phyloP scores from a whole-genome alignment of 164 flowering plant species.

The Malania oleifera region DNA sequence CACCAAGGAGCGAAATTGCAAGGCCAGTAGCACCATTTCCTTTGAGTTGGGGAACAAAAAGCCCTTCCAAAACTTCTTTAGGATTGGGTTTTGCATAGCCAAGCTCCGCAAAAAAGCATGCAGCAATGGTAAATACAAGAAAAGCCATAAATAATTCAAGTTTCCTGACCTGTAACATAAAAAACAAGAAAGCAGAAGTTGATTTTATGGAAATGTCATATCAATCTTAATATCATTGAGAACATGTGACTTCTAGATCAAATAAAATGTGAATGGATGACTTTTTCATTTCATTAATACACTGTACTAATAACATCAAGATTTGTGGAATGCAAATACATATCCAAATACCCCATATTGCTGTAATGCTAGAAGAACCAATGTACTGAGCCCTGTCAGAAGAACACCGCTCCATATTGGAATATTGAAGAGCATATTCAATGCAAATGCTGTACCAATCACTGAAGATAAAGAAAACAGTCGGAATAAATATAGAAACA shows the following conservation, averaged over 20 bases:
- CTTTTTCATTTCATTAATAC: not conserved
- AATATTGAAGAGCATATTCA: conserved; percentile 85
- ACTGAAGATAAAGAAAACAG: conserved; percentile 34
- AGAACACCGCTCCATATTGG: conserved; percentile 92
- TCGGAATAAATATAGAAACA: not conserved
- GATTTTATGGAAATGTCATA: not conserved
- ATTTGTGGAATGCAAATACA: conserved; percentile 1
- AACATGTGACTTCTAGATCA: not conserved
- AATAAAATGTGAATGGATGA: not conserved
- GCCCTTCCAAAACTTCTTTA: conserved; percentile 68
- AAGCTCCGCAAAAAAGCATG: conserved; percentile 80
- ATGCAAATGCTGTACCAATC: conserved; percentile 91
- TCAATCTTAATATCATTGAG: not conserved
- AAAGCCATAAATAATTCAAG: conserved; percentile 86
- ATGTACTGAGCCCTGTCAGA: conserved; percentile 83
- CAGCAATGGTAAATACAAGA: conserved; percentile 82
- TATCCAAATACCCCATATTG: conserved; percentile 79
- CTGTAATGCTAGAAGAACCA: conserved; percentile 77
- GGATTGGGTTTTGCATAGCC: conserved; percentile 71
- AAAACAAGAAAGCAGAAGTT: not conserved
- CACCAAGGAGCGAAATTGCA: conserved; percentile 90
- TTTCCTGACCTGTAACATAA: conserved; percentile 65
- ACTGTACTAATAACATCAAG: not conserved
- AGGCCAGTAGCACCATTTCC: conserved; percentile 79
- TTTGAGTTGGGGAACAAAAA: conserved; percentile 86